Evolutionary conservation across 164 flowering plant species (phyloP).

Genomic region (Kingdonia uniflora): DNA sequence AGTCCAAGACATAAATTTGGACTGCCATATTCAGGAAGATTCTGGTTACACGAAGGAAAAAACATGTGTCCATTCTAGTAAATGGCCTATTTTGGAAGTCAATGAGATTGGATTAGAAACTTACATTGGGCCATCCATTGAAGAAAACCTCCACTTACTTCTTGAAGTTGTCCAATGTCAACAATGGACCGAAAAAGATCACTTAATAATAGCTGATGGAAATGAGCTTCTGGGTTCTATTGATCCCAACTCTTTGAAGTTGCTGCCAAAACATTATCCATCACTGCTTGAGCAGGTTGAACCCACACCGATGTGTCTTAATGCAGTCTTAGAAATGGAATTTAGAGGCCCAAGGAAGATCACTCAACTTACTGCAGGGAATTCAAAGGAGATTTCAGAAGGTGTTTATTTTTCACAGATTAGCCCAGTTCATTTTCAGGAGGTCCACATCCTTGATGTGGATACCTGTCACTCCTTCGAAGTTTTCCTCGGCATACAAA

Average conservation of each 20-base stretch:
- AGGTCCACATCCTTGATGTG: slow-evolving; percentile 42
- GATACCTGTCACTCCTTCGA: slow-evolving; percentile 23
- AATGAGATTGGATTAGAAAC: slow-evolving; percentile 33
- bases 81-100: slow-evolving; percentile 55
- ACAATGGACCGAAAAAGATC: slow-evolving; percentile 15
- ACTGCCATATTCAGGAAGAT: slow-evolving; percentile 30
- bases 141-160: slow-evolving; percentile 24
- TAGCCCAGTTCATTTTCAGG: slow-evolving; percentile 38
- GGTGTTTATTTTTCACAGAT: slow-evolving; percentile 6
- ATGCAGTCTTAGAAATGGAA: slow-evolving; percentile 31
- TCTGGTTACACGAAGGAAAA: slow-evolving; percentile 18
- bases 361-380: slow-evolving; percentile 11
- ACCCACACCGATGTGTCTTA: slow-evolving; percentile 17
- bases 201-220: slow-evolving; percentile 14
- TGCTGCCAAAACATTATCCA: slow-evolving; percentile 21
- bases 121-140: slow-evolving; percentile 12
- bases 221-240: slow-evolving; percentile 33
- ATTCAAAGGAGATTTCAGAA: slow-evolving; percentile 13
- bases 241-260: slow-evolving; percentile 25
- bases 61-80: slow-evolving; percentile 5
- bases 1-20: slow-evolving; percentile 31
- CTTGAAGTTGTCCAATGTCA: slow-evolving; percentile 25
- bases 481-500: slow-evolving; percentile 15
- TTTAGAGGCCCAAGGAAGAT: slow-evolving; percentile 21
- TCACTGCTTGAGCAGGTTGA: slow-evolving; percentile 14